Base-by-base conservation (phyloP, 2,329 filamentous ascomycete genomes). In the Claviceps pusilla region DNA sequence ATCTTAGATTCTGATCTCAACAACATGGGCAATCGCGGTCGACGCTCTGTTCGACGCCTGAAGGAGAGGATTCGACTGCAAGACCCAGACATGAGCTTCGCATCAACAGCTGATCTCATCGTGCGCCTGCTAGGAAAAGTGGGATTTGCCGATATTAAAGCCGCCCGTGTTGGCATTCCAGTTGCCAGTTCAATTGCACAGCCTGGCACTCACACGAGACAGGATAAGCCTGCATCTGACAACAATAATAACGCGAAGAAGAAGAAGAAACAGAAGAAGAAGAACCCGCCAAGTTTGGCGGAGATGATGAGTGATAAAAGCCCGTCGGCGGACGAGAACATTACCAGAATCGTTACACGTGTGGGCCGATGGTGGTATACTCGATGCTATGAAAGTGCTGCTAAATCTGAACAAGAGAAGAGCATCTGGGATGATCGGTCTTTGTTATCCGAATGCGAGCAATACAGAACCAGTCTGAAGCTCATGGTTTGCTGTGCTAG, bases 281-380 rank as follows among this genome's bases (percentile, higher is more conserved):
- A 68, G 43, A 62, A 80, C 45, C 73, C 78, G 53, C 71, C 76
- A 24, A 79, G 74, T 58, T 72, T 89, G 1, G 81, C 82, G 1
- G 86, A 89, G 63, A 81, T 89, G 70, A 84, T 89, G 69, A 82
- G 77, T 35, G 83, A 88, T 59, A 76, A 83, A 41, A 78, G 80
- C n/a, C 75, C 80, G 0, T 73, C 78, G 14, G 84, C 86, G 28
- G 89, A 95, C 60, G 87, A 89, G 64, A 84, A 82, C 59, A 95
- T 97, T 64, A 88, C 89, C 14, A 90, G 88, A 64, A 95, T 95
- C 76, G 89, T 97, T 28, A 86, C 89, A 16, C 85, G 83, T 58
- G 91, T 97, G 11, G 91, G 89, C 2, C 79, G 93, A 47, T 97
- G 91, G 89, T 98, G 93, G 93, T 97, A 95, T 69, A 87, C 82